Percentiles rank a stretch among this genome's conserved stretches.
Conservation (phyloP, 805 yeast genomes). For the Diddensiella santjacobensis region DNA sequence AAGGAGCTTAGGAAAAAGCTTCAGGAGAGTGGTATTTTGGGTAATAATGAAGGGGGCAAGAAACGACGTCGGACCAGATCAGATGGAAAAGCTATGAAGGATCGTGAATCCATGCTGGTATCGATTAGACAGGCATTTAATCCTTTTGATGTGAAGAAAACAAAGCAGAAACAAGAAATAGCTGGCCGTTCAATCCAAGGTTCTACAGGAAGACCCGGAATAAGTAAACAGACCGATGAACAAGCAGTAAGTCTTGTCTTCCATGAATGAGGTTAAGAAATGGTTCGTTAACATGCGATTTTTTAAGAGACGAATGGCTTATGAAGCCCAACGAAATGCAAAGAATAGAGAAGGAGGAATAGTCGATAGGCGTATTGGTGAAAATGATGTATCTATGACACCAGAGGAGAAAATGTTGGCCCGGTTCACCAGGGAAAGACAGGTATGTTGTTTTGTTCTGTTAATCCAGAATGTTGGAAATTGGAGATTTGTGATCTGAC, state of each 20-base stretch:
- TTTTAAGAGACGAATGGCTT: constrained; percentile 49
- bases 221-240: constrained; percentile 65
- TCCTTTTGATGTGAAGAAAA: constrained; percentile 78
- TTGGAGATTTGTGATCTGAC: no score
- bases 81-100: constrained; percentile 38
- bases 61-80: not conserved
- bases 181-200: constrained; percentile 42
- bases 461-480: no score
- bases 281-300: constrained; percentile 10
- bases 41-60: not conserved
- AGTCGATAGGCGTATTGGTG: constrained; percentile 89
- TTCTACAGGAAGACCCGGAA: constrained; percentile 65
- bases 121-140: constrained; percentile 80
- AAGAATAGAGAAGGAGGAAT: constrained; percentile 74
- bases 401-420: constrained; percentile 93
- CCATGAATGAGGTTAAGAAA: not conserved
- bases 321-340: constrained; percentile 57
- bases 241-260: constrained; percentile 31
- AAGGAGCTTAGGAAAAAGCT: not conserved
- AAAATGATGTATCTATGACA: constrained; percentile 62
- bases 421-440: constrained; percentile 82
- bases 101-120: constrained; percentile 51
- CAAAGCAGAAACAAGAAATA: constrained; percentile 55
- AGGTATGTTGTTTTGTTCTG: constrained; percentile 5
- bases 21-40: not conserved